Conservation (phyloP, 1,284 basidiomycete genomes). For the Ustilago sp. region DNA sequence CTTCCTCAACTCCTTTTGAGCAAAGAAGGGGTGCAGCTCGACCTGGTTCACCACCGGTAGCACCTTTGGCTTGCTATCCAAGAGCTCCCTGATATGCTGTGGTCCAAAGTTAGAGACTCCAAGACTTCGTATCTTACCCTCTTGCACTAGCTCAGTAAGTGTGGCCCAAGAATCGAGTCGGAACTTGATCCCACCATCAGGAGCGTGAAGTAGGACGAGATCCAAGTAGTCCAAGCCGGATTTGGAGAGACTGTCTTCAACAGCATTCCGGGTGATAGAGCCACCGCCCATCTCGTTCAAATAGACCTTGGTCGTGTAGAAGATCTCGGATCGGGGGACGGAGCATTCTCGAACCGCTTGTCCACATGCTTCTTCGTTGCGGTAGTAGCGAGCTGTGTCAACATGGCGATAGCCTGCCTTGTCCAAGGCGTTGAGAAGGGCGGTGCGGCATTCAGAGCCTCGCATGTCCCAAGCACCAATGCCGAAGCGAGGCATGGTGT, state of each 20-base stretch:
- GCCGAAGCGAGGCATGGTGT: conserved; percentile 47
- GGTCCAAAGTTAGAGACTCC: conserved; percentile 74
- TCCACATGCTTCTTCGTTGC: conserved; percentile 88
- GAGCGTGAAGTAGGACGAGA: conserved; percentile 59
- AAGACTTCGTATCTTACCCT: conserved; percentile 69
- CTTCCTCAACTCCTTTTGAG: conserved; percentile 76
- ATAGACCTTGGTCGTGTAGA: conserved; percentile 82
- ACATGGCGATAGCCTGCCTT: conserved; percentile 71
- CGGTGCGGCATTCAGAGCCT: conserved; percentile 27
- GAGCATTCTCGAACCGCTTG: conserved; percentile 79
- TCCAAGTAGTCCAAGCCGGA: conserved; percentile 79
- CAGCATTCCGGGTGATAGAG: conserved; percentile 22
- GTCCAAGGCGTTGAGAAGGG: conserved; percentile 42
- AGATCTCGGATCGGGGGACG: conserved; percentile 81
- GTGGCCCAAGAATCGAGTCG: conserved; percentile 70
- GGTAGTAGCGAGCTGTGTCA: conserved; percentile 59
- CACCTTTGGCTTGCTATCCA: conserved; percentile 48
- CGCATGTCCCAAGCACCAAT: conserved; percentile 55
- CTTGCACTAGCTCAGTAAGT: conserved; percentile 53
- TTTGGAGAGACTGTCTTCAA: conserved; percentile 78
- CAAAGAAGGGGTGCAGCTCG: conserved; percentile 59
- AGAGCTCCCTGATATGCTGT: conserved; percentile 51
- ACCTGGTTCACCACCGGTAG: conserved; percentile 61
- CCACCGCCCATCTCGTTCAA: conserved; percentile 70
- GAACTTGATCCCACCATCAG: conserved; percentile 43